Conservation (phyloP, 176 grass and related monocot genomes). For the Tillandsia leiboldiana region DNA sequence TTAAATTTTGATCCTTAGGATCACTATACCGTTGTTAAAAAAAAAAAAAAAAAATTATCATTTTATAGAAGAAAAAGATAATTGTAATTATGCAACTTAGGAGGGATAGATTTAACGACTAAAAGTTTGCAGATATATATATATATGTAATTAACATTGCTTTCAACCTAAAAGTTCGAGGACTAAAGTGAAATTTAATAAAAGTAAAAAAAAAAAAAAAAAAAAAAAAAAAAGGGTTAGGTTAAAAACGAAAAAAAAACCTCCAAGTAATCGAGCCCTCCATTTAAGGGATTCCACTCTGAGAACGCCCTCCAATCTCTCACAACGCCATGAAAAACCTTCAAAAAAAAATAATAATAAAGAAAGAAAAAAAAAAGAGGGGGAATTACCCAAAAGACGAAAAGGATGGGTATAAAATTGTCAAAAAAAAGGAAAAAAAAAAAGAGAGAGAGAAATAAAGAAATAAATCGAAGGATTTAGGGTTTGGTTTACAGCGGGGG, state of each 20-base stretch:
- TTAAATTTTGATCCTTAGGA: no score
- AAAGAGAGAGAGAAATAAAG: neutral
- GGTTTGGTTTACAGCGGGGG: conserved; percentile 34
- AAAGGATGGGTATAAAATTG: neutral
- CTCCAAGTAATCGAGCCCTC: conserved; percentile 82
- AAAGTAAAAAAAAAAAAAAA: neutral
- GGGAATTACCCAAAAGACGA: no score
- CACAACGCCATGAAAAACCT: conserved; percentile 55
- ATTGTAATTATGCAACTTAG: no score
- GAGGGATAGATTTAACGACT: no score
- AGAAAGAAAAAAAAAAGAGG: conserved; percentile 4
- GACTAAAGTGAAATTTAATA: neutral
- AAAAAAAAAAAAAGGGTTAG: neutral
- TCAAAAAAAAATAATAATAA: neutral
- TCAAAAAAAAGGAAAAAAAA: neutral
- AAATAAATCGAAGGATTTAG: neutral
- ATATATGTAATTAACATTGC: neutral
- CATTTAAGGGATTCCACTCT: conserved; percentile 61
- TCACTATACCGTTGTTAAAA: no score
- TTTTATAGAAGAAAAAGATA: no score
- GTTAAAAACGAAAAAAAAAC: conserved; percentile 31
- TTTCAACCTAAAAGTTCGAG: neutral
- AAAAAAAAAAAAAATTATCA: no score
- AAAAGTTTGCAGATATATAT: neutral
- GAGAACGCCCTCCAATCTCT: conserved; percentile 46